phyloP scores from a whole-genome alignment of 73 alveolate genomes.

The Tetrahymena elliotti region DNA sequence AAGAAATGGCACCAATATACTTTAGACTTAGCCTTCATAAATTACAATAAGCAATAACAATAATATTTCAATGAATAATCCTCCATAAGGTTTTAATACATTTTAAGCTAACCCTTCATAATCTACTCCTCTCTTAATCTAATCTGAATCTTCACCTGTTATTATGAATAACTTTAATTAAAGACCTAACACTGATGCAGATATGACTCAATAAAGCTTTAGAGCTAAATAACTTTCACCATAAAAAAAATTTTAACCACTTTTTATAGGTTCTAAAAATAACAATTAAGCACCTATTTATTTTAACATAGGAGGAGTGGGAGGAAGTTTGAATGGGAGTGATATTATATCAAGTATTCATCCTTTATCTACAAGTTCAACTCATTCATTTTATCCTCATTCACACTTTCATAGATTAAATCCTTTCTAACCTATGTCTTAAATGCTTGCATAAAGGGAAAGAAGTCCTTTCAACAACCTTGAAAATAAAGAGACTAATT shows the following conservation, averaged over 20 bases:
- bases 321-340: neutral
- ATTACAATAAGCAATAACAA: neutral
- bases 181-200: neutral
- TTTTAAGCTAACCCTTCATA: neutral
- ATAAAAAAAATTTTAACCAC: neutral
- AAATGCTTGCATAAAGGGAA: neutral
- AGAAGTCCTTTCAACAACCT: neutral
- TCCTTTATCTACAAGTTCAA: neutral
- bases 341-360: neutral
- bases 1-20: neutral
- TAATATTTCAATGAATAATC: neutral
- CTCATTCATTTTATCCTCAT: neutral
- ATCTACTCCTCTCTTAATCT: neutral
- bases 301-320: neutral
- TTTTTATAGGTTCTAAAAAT: neutral
- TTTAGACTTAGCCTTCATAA: neutral
- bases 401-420: neutral
- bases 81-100: neutral
- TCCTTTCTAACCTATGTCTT: neutral
- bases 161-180: neutral
- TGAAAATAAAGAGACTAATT: neutral
- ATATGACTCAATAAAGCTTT: neutral
- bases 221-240: neutral
- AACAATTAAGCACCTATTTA: neutral
- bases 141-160: neutral